These are phyloP conservation scores for Colletotrichum tanaceti DNA, from an alignment of 2,329 filamentous ascomycete species.

Conservation along the genomic window DNA sequence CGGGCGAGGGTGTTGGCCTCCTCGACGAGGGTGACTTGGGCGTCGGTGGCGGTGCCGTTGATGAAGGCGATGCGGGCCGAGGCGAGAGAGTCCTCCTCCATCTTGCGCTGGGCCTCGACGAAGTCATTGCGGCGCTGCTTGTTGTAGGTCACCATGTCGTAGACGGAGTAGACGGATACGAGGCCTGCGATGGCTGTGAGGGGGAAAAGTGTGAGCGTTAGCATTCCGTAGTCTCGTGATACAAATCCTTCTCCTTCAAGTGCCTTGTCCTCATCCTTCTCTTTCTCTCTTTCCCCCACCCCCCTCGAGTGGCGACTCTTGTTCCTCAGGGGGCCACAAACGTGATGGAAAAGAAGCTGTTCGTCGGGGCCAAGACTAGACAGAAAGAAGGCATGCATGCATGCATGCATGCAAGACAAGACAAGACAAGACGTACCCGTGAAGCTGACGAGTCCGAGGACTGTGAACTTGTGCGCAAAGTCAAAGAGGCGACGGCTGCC, in stretches of 20 bases:
- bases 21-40: conserved; percentile 68
- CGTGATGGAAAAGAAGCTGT: too few relatives aligned
- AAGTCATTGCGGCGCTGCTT: conserved; percentile 70
- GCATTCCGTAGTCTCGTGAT: background rate
- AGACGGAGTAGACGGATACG: conserved; percentile 68
- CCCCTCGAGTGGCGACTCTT: background rate
- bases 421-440: conserved; percentile 58
- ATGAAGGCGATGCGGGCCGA: conserved; percentile 71
- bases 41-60: conserved; percentile 66
- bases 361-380: too few relatives aligned
- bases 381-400: too few relatives aligned
- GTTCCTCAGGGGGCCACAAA: too few relatives aligned
- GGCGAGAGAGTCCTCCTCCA: conserved; percentile 66
- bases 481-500: conserved; percentile 64
- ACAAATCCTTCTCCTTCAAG: background rate
- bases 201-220: conserved; percentile 1
- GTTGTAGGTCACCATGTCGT: conserved; percentile 72
- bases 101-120: conserved; percentile 64
- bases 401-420: too few relatives aligned
- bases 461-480: conserved; percentile 66
- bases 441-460: conserved; percentile 66
- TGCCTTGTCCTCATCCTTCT: background rate
- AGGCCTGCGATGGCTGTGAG: conserved; percentile 64
- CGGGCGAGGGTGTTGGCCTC: conserved; percentile 64
- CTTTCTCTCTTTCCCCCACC: background rate